phyloP scores from a whole-genome alignment of 1,139 yeast species.

The Yamadazyma taylorii region DNA sequence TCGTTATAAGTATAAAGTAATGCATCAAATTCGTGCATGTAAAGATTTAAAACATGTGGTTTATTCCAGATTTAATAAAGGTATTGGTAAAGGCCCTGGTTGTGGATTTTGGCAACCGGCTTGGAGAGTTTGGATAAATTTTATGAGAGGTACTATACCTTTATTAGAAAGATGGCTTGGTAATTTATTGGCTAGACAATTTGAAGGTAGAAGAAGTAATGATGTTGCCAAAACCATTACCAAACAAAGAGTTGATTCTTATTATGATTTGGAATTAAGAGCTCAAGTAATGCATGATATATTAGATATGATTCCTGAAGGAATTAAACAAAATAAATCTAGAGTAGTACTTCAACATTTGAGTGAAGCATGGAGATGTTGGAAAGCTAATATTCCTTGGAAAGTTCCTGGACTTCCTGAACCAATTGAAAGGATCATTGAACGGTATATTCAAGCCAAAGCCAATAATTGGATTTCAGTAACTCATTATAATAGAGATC shows the following conservation, averaged over 20 bases:
- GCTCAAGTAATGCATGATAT: constrained; percentile 96
- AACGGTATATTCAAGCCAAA: constrained; percentile 87
- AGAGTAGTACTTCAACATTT: constrained; percentile 88
- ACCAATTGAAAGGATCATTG: constrained; percentile 83
- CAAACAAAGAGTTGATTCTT: constrained; percentile 92
- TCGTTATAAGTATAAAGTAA: constrained; percentile 93
- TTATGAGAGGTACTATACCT: constrained; percentile 92
- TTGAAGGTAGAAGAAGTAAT: constrained; percentile 91
- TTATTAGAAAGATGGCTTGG: constrained; percentile 93
- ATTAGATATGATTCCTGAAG: constrained; percentile 95
- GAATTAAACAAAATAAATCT: constrained; percentile 83
- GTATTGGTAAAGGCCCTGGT: constrained; percentile 97
- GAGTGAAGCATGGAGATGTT: constrained; percentile 98
- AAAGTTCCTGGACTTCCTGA: constrained; percentile 95
- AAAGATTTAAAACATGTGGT: constrained; percentile 93
- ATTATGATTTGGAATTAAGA: constrained; percentile 88
- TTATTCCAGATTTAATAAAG: constrained; percentile 74
- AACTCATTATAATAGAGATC: constrained; percentile 88
- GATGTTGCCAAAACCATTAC: constrained; percentile 93
- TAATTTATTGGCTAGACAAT: constrained; percentile 85
- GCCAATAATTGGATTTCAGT: constrained; percentile 97
- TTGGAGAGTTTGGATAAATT: constrained; percentile 95
- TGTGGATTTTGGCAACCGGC: constrained; percentile 99
- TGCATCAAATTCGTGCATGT: constrained; percentile 97
- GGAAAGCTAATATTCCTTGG: constrained; percentile 99